Conservation (phyloP, 1,139 yeast species). For the Lizanozyma gosingica region DNA sequence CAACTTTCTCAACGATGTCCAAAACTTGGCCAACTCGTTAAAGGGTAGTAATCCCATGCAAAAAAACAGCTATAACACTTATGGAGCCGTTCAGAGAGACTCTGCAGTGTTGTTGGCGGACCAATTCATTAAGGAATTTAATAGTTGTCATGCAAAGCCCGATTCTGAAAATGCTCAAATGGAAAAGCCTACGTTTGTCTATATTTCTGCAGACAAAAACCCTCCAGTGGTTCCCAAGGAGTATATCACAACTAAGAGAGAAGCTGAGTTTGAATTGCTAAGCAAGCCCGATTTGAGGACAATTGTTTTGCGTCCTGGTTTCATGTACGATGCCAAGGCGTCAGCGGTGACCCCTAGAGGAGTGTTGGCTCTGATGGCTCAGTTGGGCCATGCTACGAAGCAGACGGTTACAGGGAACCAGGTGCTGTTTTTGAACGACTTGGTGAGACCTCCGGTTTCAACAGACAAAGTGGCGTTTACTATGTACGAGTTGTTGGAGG, state of each 20-base stretch:
- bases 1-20: constrained; percentile 22
- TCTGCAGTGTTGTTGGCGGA: constrained; percentile 63
- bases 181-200: constrained; percentile 46
- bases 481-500: constrained; percentile 24
- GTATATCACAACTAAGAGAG: constrained; percentile 67
- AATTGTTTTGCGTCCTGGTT: constrained; percentile 69
- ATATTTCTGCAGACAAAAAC: constrained; percentile 72
- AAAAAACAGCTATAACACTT: constrained; percentile 37
- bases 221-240: constrained; percentile 56
- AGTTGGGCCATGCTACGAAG: constrained; percentile 20
- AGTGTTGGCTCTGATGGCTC: neutral
- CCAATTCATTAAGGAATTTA: constrained; percentile 27
- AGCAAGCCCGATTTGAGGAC: constrained; percentile 41
- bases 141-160: constrained; percentile 5
- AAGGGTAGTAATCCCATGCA: constrained; percentile 48
- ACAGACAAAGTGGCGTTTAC: constrained; percentile 31
- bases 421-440: constrained; percentile 15
- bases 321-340: constrained; percentile 58
- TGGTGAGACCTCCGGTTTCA: constrained; percentile 30
- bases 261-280: constrained; percentile 57
- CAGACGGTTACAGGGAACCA: constrained; percentile 18
- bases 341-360: neutral
- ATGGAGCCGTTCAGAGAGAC: constrained; percentile 58
- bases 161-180: constrained; percentile 1
- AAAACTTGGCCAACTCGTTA: constrained; percentile 17